Base-by-base conservation (phyloP, 75 land plant species). In the Gnetum montanum region DNA sequence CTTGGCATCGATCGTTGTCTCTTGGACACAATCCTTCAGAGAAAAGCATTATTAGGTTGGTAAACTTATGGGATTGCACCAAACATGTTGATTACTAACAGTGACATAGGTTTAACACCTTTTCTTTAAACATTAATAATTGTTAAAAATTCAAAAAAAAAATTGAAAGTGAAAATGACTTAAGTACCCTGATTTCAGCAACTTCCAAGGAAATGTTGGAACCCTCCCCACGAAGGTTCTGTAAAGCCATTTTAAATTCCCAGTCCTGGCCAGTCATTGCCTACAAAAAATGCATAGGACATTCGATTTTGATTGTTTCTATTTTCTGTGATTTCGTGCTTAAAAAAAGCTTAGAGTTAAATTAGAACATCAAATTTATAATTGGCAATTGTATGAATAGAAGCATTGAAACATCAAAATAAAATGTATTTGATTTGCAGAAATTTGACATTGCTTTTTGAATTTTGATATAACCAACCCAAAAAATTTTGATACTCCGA, bases 191-290 rank as follows among this genome's bases (percentile, higher is more conserved):
- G 23, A 91, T 87, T 57, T 91, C 88, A 41, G 71, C 54, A 20
- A 81, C 73, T 64, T 91, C 93, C 0, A 54, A 13, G 34, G 84
- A 61, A 23, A 88, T 58, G 66, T 91, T 80, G 34, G 62, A 68
- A 64, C 81, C 70, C 25, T 71, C 73, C 37, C 97, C 97, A 18
- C 97, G 74, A 38, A 91, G 83, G 47, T 52, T 71, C 43, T 59
- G 70, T 24, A 88, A 61, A 27, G 82, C 76, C 2, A 34, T 58
- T 53, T 70, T 54, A 65, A 81, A 75, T 43, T 75, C 88, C 19
- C 72, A 67, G 6, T 71, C 33, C 36, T 44, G 26, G 43, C 76
- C 59, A 23, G 31, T 45, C 34, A 68, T 76, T 30, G 82, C 85
- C 85, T 82, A 65, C 52, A 77, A 36, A 13, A 40, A 16, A 40